Evolutionary conservation across 176 grass and related monocot species (phyloP), one percentile per base, ranked within the genome.

Genomic region (Ensete ventricosum): DNA sequence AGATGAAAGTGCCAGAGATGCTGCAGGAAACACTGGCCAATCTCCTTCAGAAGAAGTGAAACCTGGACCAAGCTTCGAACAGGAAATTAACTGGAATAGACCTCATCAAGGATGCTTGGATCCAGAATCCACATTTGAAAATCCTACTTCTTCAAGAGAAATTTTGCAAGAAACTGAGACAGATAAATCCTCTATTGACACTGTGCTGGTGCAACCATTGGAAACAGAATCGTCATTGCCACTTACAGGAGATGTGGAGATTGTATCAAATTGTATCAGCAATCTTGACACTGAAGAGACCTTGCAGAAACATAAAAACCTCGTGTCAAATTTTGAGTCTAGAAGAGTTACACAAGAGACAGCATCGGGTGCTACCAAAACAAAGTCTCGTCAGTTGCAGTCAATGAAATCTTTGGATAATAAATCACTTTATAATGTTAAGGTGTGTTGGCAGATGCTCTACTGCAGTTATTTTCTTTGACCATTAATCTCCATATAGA

Each of bases 1-100:
- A 69, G 34, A 85, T 13, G 91, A 86, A 88, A 76, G 74, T 53
- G 64, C 79, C 57, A 83, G 80, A 54, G 86, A 78, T 75, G 78
- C 67, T 50, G 82, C 73, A 84, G 75, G 59, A 12, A 24, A 63
- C 64, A 62, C 74, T 75, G 71, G 74, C 81, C 81, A 79, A 72
- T 77, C 81, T 78, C 48, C 72, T 22, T 49, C 49, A 57, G 79
- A 85, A 66, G 77, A 85, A 78, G 27, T 60, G 57, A 72, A 63
- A 71, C 62, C 67, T 9, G 77, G 73, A 83, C 79, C 59, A 1
- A 64, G 14, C 0, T 83, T 72, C 8, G 81, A 88, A 55, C 84
- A 85, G 11, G 74, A 77, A 69, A 69, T 76, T 16, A 74, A 67
- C 49, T 83, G 23, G 53, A 84, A 69, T 27, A 73, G 69, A 74